A percentile compares a stretch with the other conserved stretches of the same genome.
These are phyloP conservation scores for Aurifilum marmelostoma DNA, from an alignment of 2,329 filamentous ascomycete genomes.

Conservation along the genomic window DNA sequence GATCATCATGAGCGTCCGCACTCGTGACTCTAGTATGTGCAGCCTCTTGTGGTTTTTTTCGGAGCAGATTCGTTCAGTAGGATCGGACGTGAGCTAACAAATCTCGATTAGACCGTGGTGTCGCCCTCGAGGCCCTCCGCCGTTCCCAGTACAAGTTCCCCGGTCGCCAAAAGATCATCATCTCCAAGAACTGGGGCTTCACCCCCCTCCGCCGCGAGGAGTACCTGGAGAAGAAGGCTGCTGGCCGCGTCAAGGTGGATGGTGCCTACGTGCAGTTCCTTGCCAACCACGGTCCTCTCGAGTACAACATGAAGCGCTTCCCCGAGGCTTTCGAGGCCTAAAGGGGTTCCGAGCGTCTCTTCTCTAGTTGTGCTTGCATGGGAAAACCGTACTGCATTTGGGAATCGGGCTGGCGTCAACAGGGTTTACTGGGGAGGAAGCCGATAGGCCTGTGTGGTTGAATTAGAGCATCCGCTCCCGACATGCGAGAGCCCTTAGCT, in stretches of 20 bases:
- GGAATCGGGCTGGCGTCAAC: constrained; percentile 50
- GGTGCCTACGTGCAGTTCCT: constrained; percentile 99
- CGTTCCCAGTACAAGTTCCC: constrained; percentile 99
- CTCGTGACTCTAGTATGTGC: constrained; percentile 85
- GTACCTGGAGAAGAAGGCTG: constrained; percentile 93
- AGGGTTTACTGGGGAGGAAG: constrained; percentile 30
- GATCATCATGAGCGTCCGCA: constrained; percentile 96
- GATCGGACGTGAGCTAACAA: constrained; percentile 31
- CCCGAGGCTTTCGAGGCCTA: constrained; percentile 81
- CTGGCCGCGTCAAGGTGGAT: constrained; percentile 91
- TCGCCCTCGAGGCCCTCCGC: constrained; percentile 97
- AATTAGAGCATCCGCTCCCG: constrained; percentile 20
- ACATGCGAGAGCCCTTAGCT: constrained; percentile 25
- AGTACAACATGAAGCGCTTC: constrained; percentile 90
- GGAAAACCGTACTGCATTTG: constrained; percentile 39
- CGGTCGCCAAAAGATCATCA: constrained; percentile 99
- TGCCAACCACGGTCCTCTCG: constrained; percentile 85
- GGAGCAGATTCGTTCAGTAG: neutral
- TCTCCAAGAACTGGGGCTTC: constrained; percentile 99
- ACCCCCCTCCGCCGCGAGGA: constrained; percentile 97
- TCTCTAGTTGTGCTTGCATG: constrained; percentile 36
- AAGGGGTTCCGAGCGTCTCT: constrained; percentile 33
- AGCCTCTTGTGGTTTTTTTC: neutral
- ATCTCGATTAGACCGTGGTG: constrained; percentile 69
- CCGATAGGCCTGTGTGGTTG: constrained; percentile 23